A percentile compares a stretch with the other conserved stretches of the same genome.
Evolutionary conservation across 345 rosid species (phyloP).

Genomic region (Aquilaria sinensis): DNA sequence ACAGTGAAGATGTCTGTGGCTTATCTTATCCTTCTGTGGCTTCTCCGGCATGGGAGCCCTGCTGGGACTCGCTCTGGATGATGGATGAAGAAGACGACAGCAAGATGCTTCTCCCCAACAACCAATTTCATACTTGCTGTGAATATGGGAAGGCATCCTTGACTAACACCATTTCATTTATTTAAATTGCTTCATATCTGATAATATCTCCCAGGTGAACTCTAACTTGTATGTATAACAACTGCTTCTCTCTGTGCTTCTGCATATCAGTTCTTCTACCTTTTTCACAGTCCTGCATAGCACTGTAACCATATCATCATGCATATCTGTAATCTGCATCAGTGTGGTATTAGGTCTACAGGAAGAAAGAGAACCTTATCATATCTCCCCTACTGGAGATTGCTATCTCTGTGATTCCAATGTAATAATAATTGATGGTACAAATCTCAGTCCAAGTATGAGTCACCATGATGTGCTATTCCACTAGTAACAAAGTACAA

Average conservation of each 20-base stretch:
- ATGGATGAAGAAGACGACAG: conserved; percentile 56
- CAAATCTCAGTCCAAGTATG: no score
- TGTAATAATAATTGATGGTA: conserved; percentile 24
- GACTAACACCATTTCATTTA: conserved; percentile 49
- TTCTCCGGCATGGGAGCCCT: conserved; percentile 61
- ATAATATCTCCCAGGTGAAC: conserved; percentile 21
- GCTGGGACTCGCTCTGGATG: conserved; percentile 59
- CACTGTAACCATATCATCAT: conserved; percentile 21
- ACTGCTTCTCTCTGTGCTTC: no score
- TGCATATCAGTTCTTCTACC: no score
- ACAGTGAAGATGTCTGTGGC: conserved; percentile 35
- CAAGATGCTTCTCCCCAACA: conserved; percentile 44
- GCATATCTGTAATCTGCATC: conserved; percentile 13
- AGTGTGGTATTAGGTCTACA: conserved; percentile 28
- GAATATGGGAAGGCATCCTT: conserved; percentile 32
- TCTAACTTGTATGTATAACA: conserved; percentile 25
- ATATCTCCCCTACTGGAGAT: conserved; percentile 24
- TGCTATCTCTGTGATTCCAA: conserved; percentile 19
- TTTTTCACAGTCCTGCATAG: not conserved
- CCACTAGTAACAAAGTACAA: no score
- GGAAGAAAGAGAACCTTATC: conserved; percentile 18
- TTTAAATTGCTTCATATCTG: conserved; percentile 39
- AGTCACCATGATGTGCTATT: no score
- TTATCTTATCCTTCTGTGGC: conserved; percentile 37
- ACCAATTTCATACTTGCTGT: conserved; percentile 32